Conservation (phyloP, 768 basidiomycete genomes). For the Phylloporus arenicola region DNA sequence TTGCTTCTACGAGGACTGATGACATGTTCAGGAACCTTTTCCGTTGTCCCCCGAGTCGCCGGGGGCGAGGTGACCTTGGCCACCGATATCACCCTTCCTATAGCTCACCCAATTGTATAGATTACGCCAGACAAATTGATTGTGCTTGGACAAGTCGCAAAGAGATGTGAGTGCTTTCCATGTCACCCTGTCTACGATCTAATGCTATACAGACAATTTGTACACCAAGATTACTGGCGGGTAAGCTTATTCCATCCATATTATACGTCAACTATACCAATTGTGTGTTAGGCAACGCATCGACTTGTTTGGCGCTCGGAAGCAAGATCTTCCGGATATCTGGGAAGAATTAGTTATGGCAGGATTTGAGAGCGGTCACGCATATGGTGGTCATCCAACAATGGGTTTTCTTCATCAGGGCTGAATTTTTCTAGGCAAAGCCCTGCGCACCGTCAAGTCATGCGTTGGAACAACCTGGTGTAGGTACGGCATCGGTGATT, state of each 20-base stretch:
- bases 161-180: conserved; percentile 43
- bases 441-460: conserved; percentile 68
- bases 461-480: conserved; percentile 74
- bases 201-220: conserved; percentile 34
- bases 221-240: conserved; percentile 59
- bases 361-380: conserved; percentile 74
- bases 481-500: conserved; percentile 69
- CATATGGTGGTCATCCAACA: conserved; percentile 47
- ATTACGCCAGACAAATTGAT: conserved; percentile 63
- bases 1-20: not conserved
- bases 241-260: conserved; percentile 9
- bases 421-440: conserved; percentile 27
- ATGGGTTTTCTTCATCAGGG: not conserved
- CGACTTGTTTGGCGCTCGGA: conserved; percentile 66
- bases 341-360: conserved; percentile 59
- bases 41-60: conserved; percentile 65
- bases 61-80: conserved; percentile 51
- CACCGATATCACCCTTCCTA: not conserved
- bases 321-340: conserved; percentile 63
- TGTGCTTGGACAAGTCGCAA: conserved; percentile 57
- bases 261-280: not conserved
- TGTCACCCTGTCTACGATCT: not conserved
- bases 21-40: conserved; percentile 47
- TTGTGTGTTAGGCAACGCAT: conserved; percentile 45
- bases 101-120: conserved; percentile 9